These are phyloP conservation scores for Bipolaris zeicola DNA, from an alignment of 2,329 filamentous ascomycete genomes.

Conservation along the genomic window DNA sequence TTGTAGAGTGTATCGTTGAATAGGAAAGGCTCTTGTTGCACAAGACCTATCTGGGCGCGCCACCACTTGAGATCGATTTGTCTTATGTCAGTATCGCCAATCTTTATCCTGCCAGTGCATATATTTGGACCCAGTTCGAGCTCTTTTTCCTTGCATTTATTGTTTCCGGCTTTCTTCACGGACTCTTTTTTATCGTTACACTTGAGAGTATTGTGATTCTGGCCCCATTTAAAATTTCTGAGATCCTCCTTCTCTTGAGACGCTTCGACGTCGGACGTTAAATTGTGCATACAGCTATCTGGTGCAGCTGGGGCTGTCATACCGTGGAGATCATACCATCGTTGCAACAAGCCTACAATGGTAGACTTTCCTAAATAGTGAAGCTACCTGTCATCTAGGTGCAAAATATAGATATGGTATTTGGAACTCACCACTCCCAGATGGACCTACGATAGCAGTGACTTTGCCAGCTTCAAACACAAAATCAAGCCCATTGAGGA, in stretches of 20 bases:
- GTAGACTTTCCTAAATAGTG: conserved; percentile 83
- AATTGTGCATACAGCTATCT: no score
- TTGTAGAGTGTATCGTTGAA: conserved; percentile 50
- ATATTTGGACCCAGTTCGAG: conserved; percentile 36
- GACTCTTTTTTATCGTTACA: no score
- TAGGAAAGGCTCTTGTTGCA: conserved; percentile 50
- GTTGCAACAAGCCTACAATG: conserved; percentile 66
- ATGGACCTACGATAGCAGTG: conserved; percentile 75
- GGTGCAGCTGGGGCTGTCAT: no score
- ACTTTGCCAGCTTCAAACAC: conserved; percentile 67
- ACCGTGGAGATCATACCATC: no score
- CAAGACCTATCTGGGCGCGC: conserved; percentile 53
- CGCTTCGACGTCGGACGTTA: no score
- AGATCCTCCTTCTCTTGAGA: no score
- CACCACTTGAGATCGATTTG: conserved; percentile 51
- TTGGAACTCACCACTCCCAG: conserved; percentile 41
- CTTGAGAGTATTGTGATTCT: no score
- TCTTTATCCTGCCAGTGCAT: conserved; percentile 39
- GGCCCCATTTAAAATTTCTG: no score
- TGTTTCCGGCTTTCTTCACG: not conserved
- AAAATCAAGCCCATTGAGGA: conserved; percentile 65
- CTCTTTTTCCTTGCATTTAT: conserved; percentile 22
- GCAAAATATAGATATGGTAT: no score
- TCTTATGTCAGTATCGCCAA: conserved; percentile 37
- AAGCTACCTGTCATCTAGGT: no score